Conservation (phyloP, 2,329 filamentous ascomycete species). For the Cladosporium sp. region DNA sequence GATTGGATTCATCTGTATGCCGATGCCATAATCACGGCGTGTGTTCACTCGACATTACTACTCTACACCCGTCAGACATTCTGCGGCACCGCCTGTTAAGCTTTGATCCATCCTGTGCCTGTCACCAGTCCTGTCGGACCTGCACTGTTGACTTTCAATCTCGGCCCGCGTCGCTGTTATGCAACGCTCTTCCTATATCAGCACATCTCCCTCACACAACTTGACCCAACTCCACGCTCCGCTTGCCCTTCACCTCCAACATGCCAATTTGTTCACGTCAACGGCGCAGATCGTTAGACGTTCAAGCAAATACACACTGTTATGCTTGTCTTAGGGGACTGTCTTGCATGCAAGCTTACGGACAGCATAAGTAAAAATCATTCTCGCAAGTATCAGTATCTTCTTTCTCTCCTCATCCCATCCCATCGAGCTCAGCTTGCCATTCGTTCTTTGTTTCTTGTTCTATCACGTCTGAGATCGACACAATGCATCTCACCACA, state of each 20-base stretch:
- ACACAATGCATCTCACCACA: conserved; percentile 13
- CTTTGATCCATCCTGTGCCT: too few species aligned
- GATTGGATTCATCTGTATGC: not conserved
- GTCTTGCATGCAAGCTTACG: not conserved
- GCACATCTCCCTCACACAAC: not conserved
- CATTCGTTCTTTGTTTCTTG: conserved; percentile 1
- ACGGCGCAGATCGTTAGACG: conserved; percentile 5
- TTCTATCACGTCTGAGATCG: conserved; percentile 4
- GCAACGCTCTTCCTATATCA: conserved; percentile 12
- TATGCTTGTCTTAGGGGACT: conserved; percentile 7
- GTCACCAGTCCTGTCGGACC: not conserved
- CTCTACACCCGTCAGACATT: too few species aligned
- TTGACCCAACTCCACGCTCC: not conserved
- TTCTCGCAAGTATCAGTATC: conserved; percentile 2
- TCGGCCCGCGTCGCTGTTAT: conserved; percentile 9
- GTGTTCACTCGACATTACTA: not conserved
- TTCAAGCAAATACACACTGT: not conserved
- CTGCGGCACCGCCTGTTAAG: too few species aligned
- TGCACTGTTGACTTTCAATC: conserved; percentile 6
- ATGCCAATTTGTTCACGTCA: not conserved
- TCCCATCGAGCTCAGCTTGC: not conserved
- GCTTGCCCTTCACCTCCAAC: conserved; percentile 3
- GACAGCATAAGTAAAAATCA: conserved; percentile 3
- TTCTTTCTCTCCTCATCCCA: not conserved
- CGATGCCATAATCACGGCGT: not conserved